Evolutionary conservation across 2,329 filamentous ascomycete genomes (phyloP).

Genomic region (Penicillium sp.): DNA sequence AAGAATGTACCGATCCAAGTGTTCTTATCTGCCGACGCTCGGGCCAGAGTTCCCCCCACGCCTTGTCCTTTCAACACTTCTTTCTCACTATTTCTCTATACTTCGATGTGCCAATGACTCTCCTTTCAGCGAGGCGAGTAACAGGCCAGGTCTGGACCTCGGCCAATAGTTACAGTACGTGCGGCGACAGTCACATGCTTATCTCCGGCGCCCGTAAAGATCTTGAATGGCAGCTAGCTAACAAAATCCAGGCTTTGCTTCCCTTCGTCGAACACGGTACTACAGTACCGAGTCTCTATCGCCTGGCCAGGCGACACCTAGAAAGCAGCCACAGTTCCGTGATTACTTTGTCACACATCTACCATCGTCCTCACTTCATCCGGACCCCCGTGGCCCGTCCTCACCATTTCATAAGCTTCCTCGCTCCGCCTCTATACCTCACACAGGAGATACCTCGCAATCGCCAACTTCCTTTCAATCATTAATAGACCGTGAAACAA

Average conservation of each 20-base stretch:
- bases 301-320: constrained; percentile 12
- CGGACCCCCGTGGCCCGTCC: constrained; percentile 66
- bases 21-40: constrained; percentile 29
- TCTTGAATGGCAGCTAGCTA: constrained; percentile 7
- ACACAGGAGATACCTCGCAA: constrained; percentile 54
- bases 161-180: constrained; percentile 40
- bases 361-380: constrained; percentile 87
- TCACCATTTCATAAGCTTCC: constrained; percentile 82
- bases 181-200: constrained; percentile 8
- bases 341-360: constrained; percentile 97
- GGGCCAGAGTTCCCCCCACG: constrained; percentile 21
- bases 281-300: constrained; percentile 24
- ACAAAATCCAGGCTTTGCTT: constrained; percentile 35
- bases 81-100: constrained; percentile 20
- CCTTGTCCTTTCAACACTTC: constrained; percentile 11
- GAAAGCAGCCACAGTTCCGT: constrained; percentile 65
- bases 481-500: constrained; percentile 72
- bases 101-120: constrained; percentile 39
- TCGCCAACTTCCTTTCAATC: constrained; percentile 60
- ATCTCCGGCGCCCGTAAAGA: constrained; percentile 19
- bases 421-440: constrained; percentile 77
- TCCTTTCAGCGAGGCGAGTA: constrained; percentile 39
- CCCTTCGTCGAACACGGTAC: constrained; percentile 29
- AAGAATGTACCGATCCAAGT: constrained; percentile 19
- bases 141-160: constrained; percentile 42